Conservation (phyloP, 345 rosid species). For the Gossypium herbaceum region DNA sequence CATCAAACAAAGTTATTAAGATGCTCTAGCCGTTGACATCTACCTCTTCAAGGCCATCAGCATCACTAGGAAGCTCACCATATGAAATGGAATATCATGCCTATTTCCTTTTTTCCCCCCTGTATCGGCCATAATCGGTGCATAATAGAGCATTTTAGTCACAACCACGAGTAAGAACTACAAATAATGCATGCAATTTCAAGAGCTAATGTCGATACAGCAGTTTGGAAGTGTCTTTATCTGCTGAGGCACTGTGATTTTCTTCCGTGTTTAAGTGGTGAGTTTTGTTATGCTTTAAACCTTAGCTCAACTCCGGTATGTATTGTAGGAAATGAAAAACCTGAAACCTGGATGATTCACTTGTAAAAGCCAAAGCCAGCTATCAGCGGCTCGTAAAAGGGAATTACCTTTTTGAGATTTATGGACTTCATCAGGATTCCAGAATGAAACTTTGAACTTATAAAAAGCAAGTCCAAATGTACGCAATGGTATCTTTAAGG, state of each 20-base stretch:
- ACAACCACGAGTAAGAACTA: background rate
- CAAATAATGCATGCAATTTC: background rate
- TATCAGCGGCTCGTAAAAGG: constrained; percentile 56
- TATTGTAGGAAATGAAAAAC: constrained; percentile 58
- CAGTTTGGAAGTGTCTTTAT: background rate
- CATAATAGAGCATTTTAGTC: background rate
- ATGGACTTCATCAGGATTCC: constrained; percentile 53
- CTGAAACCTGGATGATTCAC: constrained; percentile 75
- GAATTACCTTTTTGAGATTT: constrained; percentile 54
- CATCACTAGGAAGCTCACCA: background rate
- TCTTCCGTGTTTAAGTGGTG: constrained; percentile 19
- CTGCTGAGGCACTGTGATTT: constrained; percentile 3
- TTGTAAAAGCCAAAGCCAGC: constrained; percentile 63
- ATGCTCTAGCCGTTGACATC: background rate
- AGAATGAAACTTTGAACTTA: constrained; percentile 68
- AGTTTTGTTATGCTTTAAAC: constrained; percentile 9
- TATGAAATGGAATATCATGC: background rate
- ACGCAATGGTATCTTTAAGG: constrained; percentile 50
- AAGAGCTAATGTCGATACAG: background rate
- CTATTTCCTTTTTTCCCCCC: background rate
- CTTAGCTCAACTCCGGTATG: constrained; percentile 33
- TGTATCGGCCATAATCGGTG: background rate
- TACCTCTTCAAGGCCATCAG: background rate
- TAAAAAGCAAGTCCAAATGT: constrained; percentile 81
- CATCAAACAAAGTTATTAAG: constrained; percentile 3